Base-by-base conservation (phyloP, 2,329 filamentous ascomycete genomes). In the Penicillium sp. region DNA sequence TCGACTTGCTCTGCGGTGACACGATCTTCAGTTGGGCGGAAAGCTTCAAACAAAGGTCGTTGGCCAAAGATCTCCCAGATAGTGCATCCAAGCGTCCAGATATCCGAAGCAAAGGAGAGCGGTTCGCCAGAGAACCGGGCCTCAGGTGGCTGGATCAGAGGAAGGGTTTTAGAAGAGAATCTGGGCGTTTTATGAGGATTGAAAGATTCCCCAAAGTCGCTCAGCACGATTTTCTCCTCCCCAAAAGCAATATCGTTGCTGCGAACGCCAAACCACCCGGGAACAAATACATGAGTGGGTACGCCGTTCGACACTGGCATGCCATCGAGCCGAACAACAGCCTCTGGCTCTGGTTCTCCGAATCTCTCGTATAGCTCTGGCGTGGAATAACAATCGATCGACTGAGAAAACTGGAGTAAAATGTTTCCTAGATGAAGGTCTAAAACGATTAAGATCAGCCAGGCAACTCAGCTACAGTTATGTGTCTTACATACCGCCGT, bases 11-110 rank as follows among this genome's bases (percentile, higher is more conserved):
- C 61, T 12, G 58, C 59, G 33, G 59, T 63, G 20, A 64, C 59
- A 16, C 63, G 58, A 55, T 66, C 65, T 33, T 58, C 49, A 3
- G 60, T 60, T 20, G 59, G 57, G 5, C 64, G 51, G n/a, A 62
- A 62, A 20, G 64, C 52, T 42, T 61, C 61, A 50, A 67, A 62
- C 18, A 65, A 59, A 7, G 63, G 59, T 12, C 58, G 55, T 7
- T 57, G 53, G n/a, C 64, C 64, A 26, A 74, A 62, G 6, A 74
- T 51, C 35, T 64, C 68, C 60, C 66, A 74, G n/a, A 74, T 71
- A 1, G 62, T 56, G 50, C 69, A 74, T 0, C 60, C 66, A 18
- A 74, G 64, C 18, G 67, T 72, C 71, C 71, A 74, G 12, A 71
- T 69, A 54, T 75, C 70, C 3, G 65, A 67, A 11, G 64, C 23